Percentiles rank a stretch among this genome's conserved stretches.
phyloP scores from a whole-genome alignment of 345 rosid species.

The Murraya koenigii region DNA sequence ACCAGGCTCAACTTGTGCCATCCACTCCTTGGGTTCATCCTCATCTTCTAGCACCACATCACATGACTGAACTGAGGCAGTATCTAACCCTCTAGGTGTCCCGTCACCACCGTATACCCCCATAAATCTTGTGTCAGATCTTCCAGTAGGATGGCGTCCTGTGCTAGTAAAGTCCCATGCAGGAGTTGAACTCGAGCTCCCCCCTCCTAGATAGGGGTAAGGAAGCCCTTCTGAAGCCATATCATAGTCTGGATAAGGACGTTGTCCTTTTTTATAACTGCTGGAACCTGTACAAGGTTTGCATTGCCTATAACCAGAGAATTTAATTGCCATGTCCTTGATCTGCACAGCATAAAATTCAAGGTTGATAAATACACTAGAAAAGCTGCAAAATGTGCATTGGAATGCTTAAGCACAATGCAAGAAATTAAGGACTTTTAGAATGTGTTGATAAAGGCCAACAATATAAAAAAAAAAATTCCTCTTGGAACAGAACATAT shows the following conservation, averaged over 20 bases:
- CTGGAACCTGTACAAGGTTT: constrained; percentile 82
- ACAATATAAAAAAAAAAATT: background rate
- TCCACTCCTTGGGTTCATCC: constrained; percentile 89
- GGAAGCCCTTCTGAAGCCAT: constrained; percentile 78
- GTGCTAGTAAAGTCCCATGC: constrained; percentile 85
- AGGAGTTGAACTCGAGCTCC: constrained; percentile 84
- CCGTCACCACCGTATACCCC: constrained; percentile 44
- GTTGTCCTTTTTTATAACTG: constrained; percentile 59
- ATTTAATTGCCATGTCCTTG: constrained; percentile 85
- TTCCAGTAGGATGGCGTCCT: constrained; percentile 35
- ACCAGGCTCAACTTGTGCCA: constrained; percentile 99
- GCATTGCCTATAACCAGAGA: constrained; percentile 85
- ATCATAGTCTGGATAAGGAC: constrained; percentile 68
- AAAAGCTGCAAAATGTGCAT: background rate
- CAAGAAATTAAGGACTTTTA: background rate
- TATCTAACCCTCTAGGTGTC: constrained; percentile 36
- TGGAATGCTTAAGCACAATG: background rate
- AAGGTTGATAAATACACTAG: background rate
- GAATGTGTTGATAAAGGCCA: background rate
- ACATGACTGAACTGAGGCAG: constrained; percentile 61
- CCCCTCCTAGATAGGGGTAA: constrained; percentile 63
- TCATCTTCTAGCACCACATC: constrained; percentile 80
- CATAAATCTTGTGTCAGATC: constrained; percentile 51
- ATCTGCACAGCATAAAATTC: constrained; percentile 48
- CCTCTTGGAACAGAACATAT: too few relatives aligned